Base-by-base conservation (phyloP, 805 yeast species). In the Saturnispora galanensis region DNA sequence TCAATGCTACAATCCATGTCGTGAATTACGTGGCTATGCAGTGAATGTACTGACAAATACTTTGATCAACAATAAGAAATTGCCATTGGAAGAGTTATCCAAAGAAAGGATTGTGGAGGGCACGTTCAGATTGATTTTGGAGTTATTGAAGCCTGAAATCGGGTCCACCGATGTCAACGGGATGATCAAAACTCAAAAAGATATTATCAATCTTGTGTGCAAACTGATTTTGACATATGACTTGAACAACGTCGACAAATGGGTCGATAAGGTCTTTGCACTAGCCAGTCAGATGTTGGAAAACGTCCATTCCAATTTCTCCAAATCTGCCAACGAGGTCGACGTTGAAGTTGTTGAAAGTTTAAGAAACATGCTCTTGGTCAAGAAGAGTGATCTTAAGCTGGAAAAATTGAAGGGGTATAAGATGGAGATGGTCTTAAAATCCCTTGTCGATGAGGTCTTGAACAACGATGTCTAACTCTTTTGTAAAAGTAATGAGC, bases 1-100 rank as follows among this genome's bases (percentile, higher is more conserved):
- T 55, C 96, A 89, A 59, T 84, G 96, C 58, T 73, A 83, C 58
- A 88, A 88, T 55, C 95, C 96, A 15, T 85, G 95, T 58, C 68
- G 85, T 26, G 88, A 84, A 56, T 67, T 88, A 10, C 68, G 95
- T 34, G 62, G 73, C 0, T 76, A 71, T 59, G 89, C 95, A 0
- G 62, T 87, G 35, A 69, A 70, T 16, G 61, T 75, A 0, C 69
- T 89, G 42, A 84, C 83, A 47, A 63, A 68, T 5, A 64, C 73
- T 4, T 55, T 80, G 10, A 61, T 80, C 10, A 66, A 65, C 2
- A 55, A 62, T 10, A 56, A 67, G 5, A 17, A 34, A 11, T 58
- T 62, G 4, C 61, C 67, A 4, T 61, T 68, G 10, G 54, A 61
- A 3, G 53, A 60, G 13, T 62, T 69, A 3, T 58, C 74, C 5